Evolutionary conservation across 306 rosid species (phyloP).

Genomic region (Acacia confusa): DNA sequence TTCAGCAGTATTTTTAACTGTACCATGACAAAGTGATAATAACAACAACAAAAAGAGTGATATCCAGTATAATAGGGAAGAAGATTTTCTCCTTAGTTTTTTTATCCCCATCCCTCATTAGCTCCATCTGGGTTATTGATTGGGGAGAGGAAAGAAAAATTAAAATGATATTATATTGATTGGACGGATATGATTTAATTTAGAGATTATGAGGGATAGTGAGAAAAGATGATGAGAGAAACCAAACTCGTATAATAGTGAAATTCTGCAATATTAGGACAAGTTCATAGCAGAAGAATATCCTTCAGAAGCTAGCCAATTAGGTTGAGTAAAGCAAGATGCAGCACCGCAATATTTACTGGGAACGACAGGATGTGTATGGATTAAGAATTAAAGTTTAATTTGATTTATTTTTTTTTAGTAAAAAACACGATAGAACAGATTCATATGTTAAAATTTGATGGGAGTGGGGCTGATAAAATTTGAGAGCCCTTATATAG

Average conservation of each 20-base stretch:
- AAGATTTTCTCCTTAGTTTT: too few species aligned
- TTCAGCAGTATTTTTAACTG: background rate
- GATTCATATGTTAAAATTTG: background rate
- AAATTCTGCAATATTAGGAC: background rate
- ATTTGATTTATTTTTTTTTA: too few species aligned
- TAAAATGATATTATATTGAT: too few species aligned
- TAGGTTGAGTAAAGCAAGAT: background rate
- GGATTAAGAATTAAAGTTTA: background rate
- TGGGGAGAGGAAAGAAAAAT: too few species aligned
- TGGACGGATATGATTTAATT: too few species aligned
- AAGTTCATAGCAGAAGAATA: background rate
- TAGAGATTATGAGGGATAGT: too few species aligned
- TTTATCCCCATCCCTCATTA: too few species aligned
- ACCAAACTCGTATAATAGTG: background rate
- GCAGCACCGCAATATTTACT: background rate
- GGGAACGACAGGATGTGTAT: background rate
- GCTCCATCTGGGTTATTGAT: too few species aligned
- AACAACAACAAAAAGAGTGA: background rate
- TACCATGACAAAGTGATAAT: conserved; percentile 18
- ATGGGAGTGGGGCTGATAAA: too few species aligned
- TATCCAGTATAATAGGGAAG: background rate
- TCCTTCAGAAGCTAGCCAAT: background rate
- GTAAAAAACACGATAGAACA: background rate
- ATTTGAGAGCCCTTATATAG: too few species aligned
- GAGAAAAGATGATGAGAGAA: too few species aligned